Base-by-base conservation (phyloP, 805 yeast species). In the Blastobotrys mokoenaii region DNA sequence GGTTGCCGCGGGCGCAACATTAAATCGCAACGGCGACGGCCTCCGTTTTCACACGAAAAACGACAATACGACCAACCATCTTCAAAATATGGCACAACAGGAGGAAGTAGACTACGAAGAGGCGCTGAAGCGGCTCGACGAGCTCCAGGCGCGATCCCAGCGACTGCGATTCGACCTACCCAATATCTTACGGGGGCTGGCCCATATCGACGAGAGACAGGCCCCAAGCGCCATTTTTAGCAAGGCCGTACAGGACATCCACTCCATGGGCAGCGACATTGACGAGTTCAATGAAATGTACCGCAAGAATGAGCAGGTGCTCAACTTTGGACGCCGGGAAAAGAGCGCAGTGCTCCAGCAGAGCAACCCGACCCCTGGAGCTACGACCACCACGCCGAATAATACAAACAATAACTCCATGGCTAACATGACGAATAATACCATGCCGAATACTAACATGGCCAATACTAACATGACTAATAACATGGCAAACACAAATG, bases 191-290 rank as follows among this genome's bases (percentile, higher is more conserved):
- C 33, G 51, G 15, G 41, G 41, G 2, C 41, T 51, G 42, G 53
- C 55, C 17, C 53, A 49, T 32, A n/a, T 51, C 25, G 52, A 51
- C 38, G 55, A 50, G 15, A 44, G 49, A 11, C 48, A 51, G 15
- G 17, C 53, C 40, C 47, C 52, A 9, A 18, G 34, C 20, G 43
- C 33, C n/a, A 42, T 47, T 11, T 51, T 51, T 31, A 25, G 35
- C 22, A 39, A 38, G 33, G 27, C 35, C 31, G 42, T 45, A 11
- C 43, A 43, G 32, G 46, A 45, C 11, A 51, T 45, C 10, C 25
- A 39, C 10, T 17, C 16, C 14, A 39, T 51, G 43, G 41, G 48
- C 20, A 20, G 22, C 20, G 50, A 46, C 14, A 43, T 50, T 3
- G 53, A 42, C 12, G 48, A 44, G 30, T 49, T 51, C 38, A 14